Base-by-base conservation (phyloP, 192 early-diverging fungal genomes). In the Phycomyces blakesleeanus region DNA sequence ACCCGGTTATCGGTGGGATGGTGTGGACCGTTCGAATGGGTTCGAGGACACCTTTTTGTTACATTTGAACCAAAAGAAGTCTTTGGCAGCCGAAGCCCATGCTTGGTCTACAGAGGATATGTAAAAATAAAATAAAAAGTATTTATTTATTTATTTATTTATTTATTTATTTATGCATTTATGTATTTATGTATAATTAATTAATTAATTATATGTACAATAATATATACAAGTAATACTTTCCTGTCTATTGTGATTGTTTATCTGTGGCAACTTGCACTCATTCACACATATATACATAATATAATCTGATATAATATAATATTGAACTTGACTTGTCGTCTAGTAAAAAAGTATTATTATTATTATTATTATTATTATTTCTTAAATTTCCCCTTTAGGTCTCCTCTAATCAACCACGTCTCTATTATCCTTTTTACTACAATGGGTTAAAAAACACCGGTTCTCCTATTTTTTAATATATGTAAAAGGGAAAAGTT, bases 1-100 rank as follows among this genome's bases (percentile, higher is more conserved):
- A 37, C 85, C 85, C 27, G 85, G 85, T 0, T 87, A 83, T 57
- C 81, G 85, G 20, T 87, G 85, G 85, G 85, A 87, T 76, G 85
- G 85, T 24, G 79, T 86, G 18, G 83, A 85, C 61, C 78, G 83
- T n/a, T 85, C 83, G 14, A 85, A 73, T 61, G 83, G 81, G 18
- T 85, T 78, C 51, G 85, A 86, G 63, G 77, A 74, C 54, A 67
- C 78, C 27, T 79, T 75, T 52, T 80, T 86, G 42, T 51, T 76
- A 26, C 73, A 62, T 25, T 57, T 53, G 61, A 83, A 75, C 24
- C 34, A 66, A 24, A 26, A 50, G 15, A 53, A 53, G 41, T 64
- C 74, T 3, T 52, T 49, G 27, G 69, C 64, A 16, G 71, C 59
- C 27, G 80, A 82, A 53, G 85, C 85, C 16, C 78, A 86, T 47